Base-by-base conservation (phyloP, 352 stramenopile species). In the Phytophthora pisi region DNA sequence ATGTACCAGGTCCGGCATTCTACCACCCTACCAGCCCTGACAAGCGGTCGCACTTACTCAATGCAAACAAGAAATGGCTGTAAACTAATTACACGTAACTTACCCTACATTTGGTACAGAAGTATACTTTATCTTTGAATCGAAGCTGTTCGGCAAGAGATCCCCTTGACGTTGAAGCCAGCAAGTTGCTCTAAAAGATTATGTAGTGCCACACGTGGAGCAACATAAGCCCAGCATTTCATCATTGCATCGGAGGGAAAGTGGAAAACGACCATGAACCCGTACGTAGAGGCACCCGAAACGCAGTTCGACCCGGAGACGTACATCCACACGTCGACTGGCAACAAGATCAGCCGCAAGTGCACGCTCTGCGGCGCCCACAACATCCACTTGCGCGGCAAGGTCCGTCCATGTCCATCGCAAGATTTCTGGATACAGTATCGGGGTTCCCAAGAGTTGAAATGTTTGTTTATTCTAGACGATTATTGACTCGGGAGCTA, bases 1-100 rank as follows among this genome's bases (percentile, higher is more conserved):
- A 66, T 36, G 71, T 67, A 16, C 84, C 84, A 16, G 84, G 84
- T 0, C 84, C 84, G 36, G 84, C 82, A 2, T 90, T 90, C 55
- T 93, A 91, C 59, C 66, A 91, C 30, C 84, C 84, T 18, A 58
- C 58, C 5, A 89, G 70, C 50, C 75, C 73, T 0, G 81, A 88
- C n/a, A 85, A 79, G 26, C 76, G 70, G 36, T 92, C 81, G 23
- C 82, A 93, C 52, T 51, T 91, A 55, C 77, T 91, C 18, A 93
- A 93, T 63, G 78, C 80, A 38, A 90, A 89, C 70, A 91, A 90
- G 34, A 93, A 93, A 68, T 93, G 86, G 86, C 61, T 93, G 30
- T 93, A 79, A 55, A n/a, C 16, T n/a, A 4, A 18, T 18, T 46
- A n/a, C 15, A 45, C 20, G 20, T 20, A 20, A 20, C 20, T 20